phyloP scores from a whole-genome alignment of 768 basidiomycete genomes.

The Lentinula guzmanii region DNA sequence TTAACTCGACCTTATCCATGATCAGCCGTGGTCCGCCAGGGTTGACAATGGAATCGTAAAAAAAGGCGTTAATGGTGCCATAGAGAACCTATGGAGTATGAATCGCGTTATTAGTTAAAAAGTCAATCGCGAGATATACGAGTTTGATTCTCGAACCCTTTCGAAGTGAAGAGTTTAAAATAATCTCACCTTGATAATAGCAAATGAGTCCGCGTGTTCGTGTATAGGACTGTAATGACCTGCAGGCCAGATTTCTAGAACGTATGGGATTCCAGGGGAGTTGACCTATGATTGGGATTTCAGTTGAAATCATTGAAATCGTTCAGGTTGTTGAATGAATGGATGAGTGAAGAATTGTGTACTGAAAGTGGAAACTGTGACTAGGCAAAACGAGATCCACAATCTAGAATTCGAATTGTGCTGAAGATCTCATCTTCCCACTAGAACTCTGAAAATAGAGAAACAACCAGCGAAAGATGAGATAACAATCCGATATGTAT shows the following conservation, averaged over 20 bases:
- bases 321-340: too few relatives aligned
- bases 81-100: conserved; percentile 8
- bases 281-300: conserved; percentile 8
- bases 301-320: neutral
- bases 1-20: conserved; percentile 1
- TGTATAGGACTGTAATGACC: conserved; percentile 16
- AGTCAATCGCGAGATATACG: neutral
- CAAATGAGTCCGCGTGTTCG: conserved; percentile 16
- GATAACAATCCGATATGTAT: too few relatives aligned
- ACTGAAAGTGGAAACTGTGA: too few relatives aligned
- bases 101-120: neutral
- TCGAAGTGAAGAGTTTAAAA: neutral
- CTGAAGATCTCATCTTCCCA: too few relatives aligned
- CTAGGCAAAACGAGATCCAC: too few relatives aligned
- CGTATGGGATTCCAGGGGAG: conserved; percentile 18
- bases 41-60: conserved; percentile 6
- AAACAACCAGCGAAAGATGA: too few relatives aligned
- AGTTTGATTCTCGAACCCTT: neutral
- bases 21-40: neutral
- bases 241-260: conserved; percentile 19
- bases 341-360: too few relatives aligned
- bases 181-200: conserved; percentile 15
- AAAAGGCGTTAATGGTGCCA: conserved; percentile 14
- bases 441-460: too few relatives aligned
- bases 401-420: too few relatives aligned